These are phyloP conservation scores for Magnusiomyces paraingens DNA, from an alignment of 1,139 yeast genomes.

Conservation along the genomic window DNA sequence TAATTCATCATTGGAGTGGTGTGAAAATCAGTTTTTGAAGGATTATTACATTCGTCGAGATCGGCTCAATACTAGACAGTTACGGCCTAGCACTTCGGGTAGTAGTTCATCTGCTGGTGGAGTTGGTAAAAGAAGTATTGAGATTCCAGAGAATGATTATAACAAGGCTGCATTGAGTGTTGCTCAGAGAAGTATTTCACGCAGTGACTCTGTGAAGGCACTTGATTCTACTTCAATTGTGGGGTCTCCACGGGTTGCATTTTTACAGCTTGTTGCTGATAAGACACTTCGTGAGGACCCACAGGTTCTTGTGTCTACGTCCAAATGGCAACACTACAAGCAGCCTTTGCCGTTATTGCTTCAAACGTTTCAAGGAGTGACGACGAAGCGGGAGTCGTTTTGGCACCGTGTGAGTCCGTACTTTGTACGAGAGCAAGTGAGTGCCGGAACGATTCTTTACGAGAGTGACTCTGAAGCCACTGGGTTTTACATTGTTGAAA, in stretches of 20 bases:
- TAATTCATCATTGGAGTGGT: conserved; percentile 91
- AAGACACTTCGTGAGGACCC: conserved; percentile 41
- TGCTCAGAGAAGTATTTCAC: too few species aligned
- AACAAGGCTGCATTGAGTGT: background rate
- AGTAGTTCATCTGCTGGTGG: conserved; percentile 5
- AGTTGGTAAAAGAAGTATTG: conserved; percentile 16
- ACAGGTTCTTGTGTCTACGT: conserved; percentile 17
- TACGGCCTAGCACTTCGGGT: background rate
- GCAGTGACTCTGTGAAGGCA: background rate
- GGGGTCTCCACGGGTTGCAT: conserved; percentile 61
- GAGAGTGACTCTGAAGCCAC: conserved; percentile 25
- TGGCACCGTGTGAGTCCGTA: conserved; percentile 55
- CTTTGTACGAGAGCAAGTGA: conserved; percentile 46
- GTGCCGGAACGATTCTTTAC: conserved; percentile 39
- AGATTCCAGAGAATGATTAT: conserved; percentile 16
- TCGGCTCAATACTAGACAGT: conserved; percentile 12
- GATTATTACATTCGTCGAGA: conserved; percentile 49
- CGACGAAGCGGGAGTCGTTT: conserved; percentile 53
- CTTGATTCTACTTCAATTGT: conserved; percentile 1
- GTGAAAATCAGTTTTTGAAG: conserved; percentile 81
- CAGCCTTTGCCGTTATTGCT: conserved; percentile 65
- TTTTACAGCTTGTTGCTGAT: conserved; percentile 57
- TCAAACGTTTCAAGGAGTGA: conserved; percentile 64
- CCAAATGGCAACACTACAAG: conserved; percentile 33
- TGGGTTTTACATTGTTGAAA: conserved; percentile 61